Evolutionary conservation across 2,329 filamentous ascomycete genomes (phyloP).

Genomic region (Fusarium brachygibbosum): DNA sequence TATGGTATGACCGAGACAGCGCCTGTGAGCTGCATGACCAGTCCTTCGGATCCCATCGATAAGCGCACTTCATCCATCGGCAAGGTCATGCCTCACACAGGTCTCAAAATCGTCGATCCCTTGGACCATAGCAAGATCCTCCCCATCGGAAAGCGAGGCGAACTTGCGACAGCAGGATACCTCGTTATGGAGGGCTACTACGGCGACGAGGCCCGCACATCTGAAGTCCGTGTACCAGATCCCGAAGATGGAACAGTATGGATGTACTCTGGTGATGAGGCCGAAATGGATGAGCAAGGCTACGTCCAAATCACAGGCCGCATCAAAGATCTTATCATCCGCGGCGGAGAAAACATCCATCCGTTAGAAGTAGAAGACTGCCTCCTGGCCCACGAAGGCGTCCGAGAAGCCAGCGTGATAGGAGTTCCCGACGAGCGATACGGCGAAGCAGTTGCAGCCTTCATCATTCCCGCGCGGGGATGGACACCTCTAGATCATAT

Average conservation of each 20-base stretch:
- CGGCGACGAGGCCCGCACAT: constrained; percentile 77
- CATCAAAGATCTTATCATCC: constrained; percentile 96
- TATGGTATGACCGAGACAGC: constrained; percentile 97
- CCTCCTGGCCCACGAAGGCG: constrained; percentile 77
- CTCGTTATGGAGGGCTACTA: constrained; percentile 93
- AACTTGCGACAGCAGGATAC: constrained; percentile 87
- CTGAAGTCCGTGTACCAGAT: constrained; percentile 70
- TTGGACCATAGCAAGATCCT: constrained; percentile 70
- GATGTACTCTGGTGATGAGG: constrained; percentile 96
- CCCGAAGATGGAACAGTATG: constrained; percentile 71
- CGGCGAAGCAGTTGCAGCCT: constrained; percentile 89
- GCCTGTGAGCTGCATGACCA: constrained; percentile 85
- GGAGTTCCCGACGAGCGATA: constrained; percentile 85
- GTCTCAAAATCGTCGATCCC: constrained; percentile 80
- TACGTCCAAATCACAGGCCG: constrained; percentile 91
- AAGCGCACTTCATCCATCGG: constrained; percentile 84
- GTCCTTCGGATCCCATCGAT: constrained; percentile 78
- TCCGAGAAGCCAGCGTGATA: constrained; percentile 85
- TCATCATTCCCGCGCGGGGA: constrained; percentile 70
- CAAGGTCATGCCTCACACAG: constrained; percentile 84
- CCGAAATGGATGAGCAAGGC: constrained; percentile 83
- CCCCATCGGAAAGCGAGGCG: constrained; percentile 76
- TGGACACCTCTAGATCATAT: constrained; percentile 46
- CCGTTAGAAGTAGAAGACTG: constrained; percentile 94
- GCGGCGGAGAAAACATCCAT: constrained; percentile 95